These are phyloP conservation scores for Irpex sp. DNA, from an alignment of 1,284 basidiomycete species.

Conservation along the genomic window DNA sequence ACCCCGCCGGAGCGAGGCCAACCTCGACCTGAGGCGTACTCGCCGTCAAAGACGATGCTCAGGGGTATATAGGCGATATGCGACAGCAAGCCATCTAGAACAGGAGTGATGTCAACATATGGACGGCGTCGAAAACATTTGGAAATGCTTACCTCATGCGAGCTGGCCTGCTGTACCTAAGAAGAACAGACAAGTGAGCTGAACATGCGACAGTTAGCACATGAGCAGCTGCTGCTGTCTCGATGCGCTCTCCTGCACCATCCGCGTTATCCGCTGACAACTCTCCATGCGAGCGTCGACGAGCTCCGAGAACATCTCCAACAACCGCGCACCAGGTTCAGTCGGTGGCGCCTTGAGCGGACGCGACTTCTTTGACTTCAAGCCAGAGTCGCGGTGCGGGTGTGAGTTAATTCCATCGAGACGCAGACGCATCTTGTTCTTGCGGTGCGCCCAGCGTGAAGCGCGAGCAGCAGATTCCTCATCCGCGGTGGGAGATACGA, in stretches of 20 bases:
- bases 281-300: slow-evolving; percentile 73
- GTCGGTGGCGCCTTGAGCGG: slow-evolving; percentile 30
- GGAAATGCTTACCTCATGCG: not conserved
- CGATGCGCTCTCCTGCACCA: slow-evolving; percentile 43
- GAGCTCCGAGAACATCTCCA: slow-evolving; percentile 67
- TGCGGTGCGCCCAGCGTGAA: slow-evolving; percentile 43
- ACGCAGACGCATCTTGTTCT: slow-evolving; percentile 44
- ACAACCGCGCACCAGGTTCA: slow-evolving; percentile 48
- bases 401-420: slow-evolving; percentile 40
- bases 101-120: not conserved
- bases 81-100: not conserved
- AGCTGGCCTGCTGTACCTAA: not conserved
- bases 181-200: not conserved
- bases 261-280: slow-evolving; percentile 57
- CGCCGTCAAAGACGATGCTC: not conserved
- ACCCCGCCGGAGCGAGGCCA: too few species aligned
- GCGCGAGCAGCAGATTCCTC: slow-evolving; percentile 14
- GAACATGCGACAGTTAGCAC: not conserved
- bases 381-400: slow-evolving; percentile 9
- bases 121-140: not conserved
- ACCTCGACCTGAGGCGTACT: too few species aligned
- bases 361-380: slow-evolving; percentile 19
- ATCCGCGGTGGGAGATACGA: slow-evolving; percentile 16
- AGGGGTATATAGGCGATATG: not conserved
- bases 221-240: slow-evolving; percentile 11